Conservation (phyloP, 768 basidiomycete species). For the Lactarius tabidus region DNA sequence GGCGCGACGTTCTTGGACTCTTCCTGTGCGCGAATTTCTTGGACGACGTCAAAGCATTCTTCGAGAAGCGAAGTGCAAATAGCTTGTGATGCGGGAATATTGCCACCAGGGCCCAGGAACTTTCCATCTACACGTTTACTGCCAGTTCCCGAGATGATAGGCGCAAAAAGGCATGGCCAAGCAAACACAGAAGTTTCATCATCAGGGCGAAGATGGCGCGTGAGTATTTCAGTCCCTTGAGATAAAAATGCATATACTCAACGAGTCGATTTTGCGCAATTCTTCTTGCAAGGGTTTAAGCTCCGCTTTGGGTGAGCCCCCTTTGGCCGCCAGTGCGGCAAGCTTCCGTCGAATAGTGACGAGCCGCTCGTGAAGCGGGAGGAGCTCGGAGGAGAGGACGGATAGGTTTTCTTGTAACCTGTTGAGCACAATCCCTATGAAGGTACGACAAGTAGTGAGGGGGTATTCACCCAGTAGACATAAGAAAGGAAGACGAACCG, state of each 20-base stretch:
- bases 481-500: constrained; percentile 50
- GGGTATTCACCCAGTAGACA: neutral
- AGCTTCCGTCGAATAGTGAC: constrained; percentile 86
- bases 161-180: constrained; percentile 24
- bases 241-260: constrained; percentile 47
- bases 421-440: constrained; percentile 60
- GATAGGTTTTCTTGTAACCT: constrained; percentile 81
- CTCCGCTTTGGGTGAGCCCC: constrained; percentile 79
- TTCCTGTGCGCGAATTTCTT: constrained; percentile 93
- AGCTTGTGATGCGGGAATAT: constrained; percentile 88
- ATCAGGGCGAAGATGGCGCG: constrained; percentile 8
- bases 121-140: constrained; percentile 95
- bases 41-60: constrained; percentile 92
- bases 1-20: constrained; percentile 84
- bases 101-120: constrained; percentile 87
- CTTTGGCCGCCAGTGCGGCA: constrained; percentile 82
- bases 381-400: constrained; percentile 83
- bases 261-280: constrained; percentile 93
- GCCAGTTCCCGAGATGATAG: constrained; percentile 23
- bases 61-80: constrained; percentile 89
- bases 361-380: constrained; percentile 85
- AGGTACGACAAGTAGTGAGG: neutral
- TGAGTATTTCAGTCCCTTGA: constrained; percentile 2
- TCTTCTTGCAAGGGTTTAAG: constrained; percentile 90
- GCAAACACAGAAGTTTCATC: neutral